A percentile compares a stretch with the other conserved stretches of the same genome.
These are phyloP conservation scores for Pichia sp. DNA, from an alignment of 1,139 yeast genomes.

Conservation along the genomic window DNA sequence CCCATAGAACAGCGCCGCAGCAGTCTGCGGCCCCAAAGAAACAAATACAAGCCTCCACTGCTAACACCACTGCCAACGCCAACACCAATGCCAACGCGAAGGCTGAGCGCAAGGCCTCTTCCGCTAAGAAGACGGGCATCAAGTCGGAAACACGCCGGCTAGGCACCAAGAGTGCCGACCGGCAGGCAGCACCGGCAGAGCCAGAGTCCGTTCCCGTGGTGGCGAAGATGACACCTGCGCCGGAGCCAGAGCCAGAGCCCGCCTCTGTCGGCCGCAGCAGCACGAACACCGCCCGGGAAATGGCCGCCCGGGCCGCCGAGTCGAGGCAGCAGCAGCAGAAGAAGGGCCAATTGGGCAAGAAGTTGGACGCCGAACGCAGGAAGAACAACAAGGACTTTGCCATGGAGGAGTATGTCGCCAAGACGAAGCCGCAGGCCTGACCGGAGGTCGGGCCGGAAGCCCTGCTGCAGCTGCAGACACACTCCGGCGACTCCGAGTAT, in stretches of 20 bases:
- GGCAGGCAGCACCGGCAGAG: no score
- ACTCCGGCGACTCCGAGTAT: no score
- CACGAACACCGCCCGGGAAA: conserved; percentile 22
- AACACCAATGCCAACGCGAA: background rate
- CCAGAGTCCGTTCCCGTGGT: background rate
- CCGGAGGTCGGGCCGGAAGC: no score
- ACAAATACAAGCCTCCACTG: background rate
- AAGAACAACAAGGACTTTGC: conserved; percentile 26
- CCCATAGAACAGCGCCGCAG: background rate
- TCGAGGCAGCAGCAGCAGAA: conserved; percentile 18
- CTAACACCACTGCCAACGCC: background rate
- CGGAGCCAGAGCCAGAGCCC: background rate
- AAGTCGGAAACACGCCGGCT: conserved; percentile 4
- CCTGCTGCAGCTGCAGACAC: no score
- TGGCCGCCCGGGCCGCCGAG: conserved; percentile 32
- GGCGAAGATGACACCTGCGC: background rate
- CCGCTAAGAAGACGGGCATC: background rate
- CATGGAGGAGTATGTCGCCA: conserved; percentile 15
- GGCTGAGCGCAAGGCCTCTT: background rate
- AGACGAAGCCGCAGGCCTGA: background rate
- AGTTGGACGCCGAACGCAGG: conserved; percentile 23
- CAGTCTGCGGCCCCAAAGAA: background rate
- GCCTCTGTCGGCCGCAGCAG: conserved; percentile 3
- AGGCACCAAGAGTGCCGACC: conserved; percentile 1
- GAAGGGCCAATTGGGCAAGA: conserved; percentile 25